Percentiles rank a stretch among this genome's conserved stretches.
Conservation (phyloP, 345 rosid species). For the Melaleuca quinquenervia region DNA sequence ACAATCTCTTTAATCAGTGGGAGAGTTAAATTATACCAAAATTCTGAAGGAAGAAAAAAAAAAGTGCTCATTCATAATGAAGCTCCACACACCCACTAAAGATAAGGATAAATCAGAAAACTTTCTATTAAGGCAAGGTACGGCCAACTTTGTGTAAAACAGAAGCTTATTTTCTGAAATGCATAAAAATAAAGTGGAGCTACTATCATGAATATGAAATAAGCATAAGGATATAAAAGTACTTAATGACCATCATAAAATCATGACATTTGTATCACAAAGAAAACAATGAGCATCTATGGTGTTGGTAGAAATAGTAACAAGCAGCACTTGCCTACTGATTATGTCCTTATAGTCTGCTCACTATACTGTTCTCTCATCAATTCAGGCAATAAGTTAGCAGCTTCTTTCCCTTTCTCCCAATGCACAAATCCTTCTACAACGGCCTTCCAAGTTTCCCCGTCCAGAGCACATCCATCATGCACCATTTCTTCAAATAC, state of each 20-base stretch:
- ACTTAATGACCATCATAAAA: not conserved
- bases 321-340: not conserved
- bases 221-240: not conserved
- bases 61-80: not conserved
- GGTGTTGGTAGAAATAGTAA: not conserved
- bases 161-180: not conserved
- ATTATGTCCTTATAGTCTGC: not conserved
- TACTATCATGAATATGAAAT: not conserved
- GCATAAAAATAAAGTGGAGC: not conserved
- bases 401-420: not conserved
- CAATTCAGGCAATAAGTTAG: not conserved
- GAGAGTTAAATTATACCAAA: not conserved
- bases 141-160: not conserved
- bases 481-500: slow-evolving; percentile 54
- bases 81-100: not conserved
- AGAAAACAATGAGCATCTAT: not conserved
- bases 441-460: slow-evolving; percentile 42
- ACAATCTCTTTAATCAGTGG: not conserved
- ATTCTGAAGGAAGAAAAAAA: not conserved
- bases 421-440: slow-evolving; percentile 33
- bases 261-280: not conserved
- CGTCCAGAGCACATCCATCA: slow-evolving; percentile 57
- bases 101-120: not conserved
- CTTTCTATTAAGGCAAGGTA: not conserved
- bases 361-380: not conserved